Conservation (phyloP, 1,284 basidiomycete genomes). For the Papiliotrema fonsecae region DNA sequence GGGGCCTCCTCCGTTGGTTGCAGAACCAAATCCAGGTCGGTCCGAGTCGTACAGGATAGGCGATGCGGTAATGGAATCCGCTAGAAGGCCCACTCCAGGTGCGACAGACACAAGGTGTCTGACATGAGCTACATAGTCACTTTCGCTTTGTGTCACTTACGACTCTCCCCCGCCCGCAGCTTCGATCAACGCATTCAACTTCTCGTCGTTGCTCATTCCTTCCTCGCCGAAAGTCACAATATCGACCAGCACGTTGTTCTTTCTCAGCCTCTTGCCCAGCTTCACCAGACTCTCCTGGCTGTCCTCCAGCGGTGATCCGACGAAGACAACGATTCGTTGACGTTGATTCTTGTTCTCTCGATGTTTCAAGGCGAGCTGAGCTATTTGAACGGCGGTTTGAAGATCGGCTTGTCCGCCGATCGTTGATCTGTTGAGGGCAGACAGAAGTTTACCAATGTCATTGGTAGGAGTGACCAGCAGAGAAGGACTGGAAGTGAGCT, state of each 20-base stretch:
- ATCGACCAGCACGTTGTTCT: constrained; percentile 98
- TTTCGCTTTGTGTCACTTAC: constrained; percentile 22
- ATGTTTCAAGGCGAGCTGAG: constrained; percentile 94
- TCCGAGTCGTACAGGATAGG: constrained; percentile 78
- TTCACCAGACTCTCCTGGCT: constrained; percentile 73
- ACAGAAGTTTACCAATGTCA: constrained; percentile 86
- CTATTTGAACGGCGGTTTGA: constrained; percentile 83
- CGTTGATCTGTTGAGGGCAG: constrained; percentile 67
- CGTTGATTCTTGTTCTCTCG: constrained; percentile 97
- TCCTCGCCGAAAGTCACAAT: constrained; percentile 66
- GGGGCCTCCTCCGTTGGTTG: constrained; percentile 45
- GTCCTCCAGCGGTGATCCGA: constrained; percentile 73
- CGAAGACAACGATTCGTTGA: constrained; percentile 89
- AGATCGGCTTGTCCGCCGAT: constrained; percentile 79
- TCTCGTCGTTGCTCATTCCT: constrained; percentile 45
- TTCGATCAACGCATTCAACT: constrained; percentile 46
- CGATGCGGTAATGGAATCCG: constrained; percentile 75
- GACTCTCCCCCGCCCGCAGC: constrained; percentile 44
- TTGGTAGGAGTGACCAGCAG: constrained; percentile 94
- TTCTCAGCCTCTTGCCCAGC: constrained; percentile 95
- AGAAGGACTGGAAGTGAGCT: constrained; percentile 61
- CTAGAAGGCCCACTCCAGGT: constrained; percentile 72
- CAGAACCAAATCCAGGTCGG: constrained; percentile 53
- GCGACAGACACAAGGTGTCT: constrained; percentile 74
- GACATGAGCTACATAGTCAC: not conserved